These are phyloP conservation scores for Ceratobasidium papillatum DNA, from an alignment of 1,284 basidiomycete genomes.

Conservation along the genomic window DNA sequence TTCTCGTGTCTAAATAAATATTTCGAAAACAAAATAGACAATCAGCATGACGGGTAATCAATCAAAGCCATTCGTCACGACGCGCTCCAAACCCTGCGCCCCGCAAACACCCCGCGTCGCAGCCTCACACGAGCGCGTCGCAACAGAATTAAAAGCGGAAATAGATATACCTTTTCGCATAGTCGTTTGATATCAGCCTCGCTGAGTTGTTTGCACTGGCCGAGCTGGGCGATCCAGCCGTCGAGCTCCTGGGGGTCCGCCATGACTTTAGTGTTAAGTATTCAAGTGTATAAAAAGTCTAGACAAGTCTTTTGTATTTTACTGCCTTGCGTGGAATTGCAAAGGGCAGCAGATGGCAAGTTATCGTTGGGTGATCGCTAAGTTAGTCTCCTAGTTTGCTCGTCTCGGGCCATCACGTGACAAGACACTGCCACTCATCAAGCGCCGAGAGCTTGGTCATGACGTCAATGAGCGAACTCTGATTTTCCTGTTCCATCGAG, in stretches of 20 bases:
- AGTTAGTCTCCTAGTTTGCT: constrained; percentile 33
- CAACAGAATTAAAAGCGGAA: constrained; percentile 42
- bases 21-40: constrained; percentile 13
- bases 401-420: constrained; percentile 6
- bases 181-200: constrained; percentile 97
- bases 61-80: constrained; percentile 22
- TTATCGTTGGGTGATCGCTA: constrained; percentile 41
- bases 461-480: constrained; percentile 31
- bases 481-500: background rate
- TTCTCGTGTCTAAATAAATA: constrained; percentile 81
- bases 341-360: constrained; percentile 36
- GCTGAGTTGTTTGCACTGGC: constrained; percentile 96
- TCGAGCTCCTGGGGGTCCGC: constrained; percentile 70
- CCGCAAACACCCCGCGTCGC: constrained; percentile 25
- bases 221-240: constrained; percentile 95
- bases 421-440: background rate
- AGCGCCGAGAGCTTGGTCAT: constrained; percentile 11
- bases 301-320: constrained; percentile 25
- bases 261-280: constrained; percentile 33
- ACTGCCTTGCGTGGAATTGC: constrained; percentile 37
- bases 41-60: constrained; percentile 32
- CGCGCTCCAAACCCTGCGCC: constrained; percentile 40
- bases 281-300: constrained; percentile 7
- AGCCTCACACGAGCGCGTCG: constrained; percentile 46
- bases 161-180: constrained; percentile 90